These are phyloP conservation scores for Dillenia turbinata DNA, from an alignment of 164 flowering plant genomes.

Conservation along the genomic window DNA sequence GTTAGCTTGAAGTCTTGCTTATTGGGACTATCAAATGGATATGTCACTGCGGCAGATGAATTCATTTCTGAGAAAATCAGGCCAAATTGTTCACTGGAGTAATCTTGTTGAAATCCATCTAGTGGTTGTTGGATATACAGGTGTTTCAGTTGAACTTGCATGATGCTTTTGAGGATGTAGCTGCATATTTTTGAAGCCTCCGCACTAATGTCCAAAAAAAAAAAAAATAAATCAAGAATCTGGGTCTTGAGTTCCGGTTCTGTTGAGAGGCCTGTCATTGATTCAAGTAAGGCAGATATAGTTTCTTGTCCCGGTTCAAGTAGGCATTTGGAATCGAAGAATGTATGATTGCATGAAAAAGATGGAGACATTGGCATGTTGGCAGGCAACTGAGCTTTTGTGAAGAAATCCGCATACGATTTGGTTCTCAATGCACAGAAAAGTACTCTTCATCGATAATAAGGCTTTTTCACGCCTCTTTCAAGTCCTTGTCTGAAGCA, in stretches of 20 bases:
- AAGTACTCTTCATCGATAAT: conserved; percentile 57
- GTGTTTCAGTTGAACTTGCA: conserved; percentile 30
- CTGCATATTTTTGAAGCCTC: conserved; percentile 59
- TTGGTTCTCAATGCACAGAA: conserved; percentile 46
- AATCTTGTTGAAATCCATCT: conserved; percentile 12
- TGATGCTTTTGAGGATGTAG: conserved; percentile 39
- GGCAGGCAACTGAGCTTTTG: conserved; percentile 36
- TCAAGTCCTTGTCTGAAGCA: conserved; percentile 21
- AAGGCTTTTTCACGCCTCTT: conserved; percentile 17
- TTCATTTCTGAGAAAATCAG: conserved; percentile 22
- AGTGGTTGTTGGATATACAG: conserved; percentile 28
- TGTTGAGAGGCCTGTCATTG: conserved; percentile 22
- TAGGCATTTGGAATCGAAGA: conserved; percentile 38
- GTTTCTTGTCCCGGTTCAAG: conserved; percentile 59
- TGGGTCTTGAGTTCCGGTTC: conserved; percentile 36
- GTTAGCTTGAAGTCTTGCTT: conserved; percentile 32
- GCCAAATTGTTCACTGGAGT: conserved; percentile 16
- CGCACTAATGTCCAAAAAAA: conserved; percentile 52
- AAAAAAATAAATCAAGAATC: conserved; percentile 43
- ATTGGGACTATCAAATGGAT: conserved; percentile 35
- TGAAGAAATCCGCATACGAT: conserved; percentile 46
- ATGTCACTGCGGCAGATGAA: conserved; percentile 21
- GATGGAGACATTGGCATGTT: conserved; percentile 21
- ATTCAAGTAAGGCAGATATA: conserved; percentile 33
- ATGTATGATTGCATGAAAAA: conserved; percentile 4